A percentile compares a stretch with the other conserved stretches of the same genome.
phyloP scores from a whole-genome alignment of 495 filamentous ascomycete species.

The Jackrogersella minutella region DNA sequence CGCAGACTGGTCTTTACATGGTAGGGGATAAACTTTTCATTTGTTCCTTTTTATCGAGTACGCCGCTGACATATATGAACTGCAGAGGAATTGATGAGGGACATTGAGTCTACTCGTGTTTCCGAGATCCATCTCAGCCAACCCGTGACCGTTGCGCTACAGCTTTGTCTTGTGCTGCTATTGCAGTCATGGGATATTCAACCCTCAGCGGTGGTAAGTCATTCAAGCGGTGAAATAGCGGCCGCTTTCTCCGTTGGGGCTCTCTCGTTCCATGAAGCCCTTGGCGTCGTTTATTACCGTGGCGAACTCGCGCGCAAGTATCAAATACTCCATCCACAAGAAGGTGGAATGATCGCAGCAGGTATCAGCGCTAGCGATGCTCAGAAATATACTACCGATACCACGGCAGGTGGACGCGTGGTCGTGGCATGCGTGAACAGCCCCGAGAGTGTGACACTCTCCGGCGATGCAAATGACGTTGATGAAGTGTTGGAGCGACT shows the following conservation, averaged over 20 bases:
- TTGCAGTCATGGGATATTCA: conserved; percentile 52
- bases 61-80: too few relatives aligned
- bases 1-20: conserved; percentile 2
- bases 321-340: neutral
- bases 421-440: neutral
- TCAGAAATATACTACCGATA: neutral
- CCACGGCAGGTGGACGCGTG: neutral
- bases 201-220: conserved; percentile 56
- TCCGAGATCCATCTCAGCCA: conserved; percentile 40
- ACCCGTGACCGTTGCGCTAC: conserved; percentile 51
- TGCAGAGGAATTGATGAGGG: neutral
- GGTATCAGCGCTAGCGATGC: neutral
- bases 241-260: conserved; percentile 48
- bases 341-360: neutral
- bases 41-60: too few relatives aligned
- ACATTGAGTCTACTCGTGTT: conserved; percentile 9
- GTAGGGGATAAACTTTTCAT: too few relatives aligned
- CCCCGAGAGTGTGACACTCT: neutral
- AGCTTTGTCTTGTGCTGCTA: conserved; percentile 53
- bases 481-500: neutral
- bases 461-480: neutral
- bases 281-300: conserved; percentile 57
- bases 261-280: conserved; percentile 47
- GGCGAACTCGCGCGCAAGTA: neutral
- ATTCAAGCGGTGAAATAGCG: conserved; percentile 64